Conservation (phyloP, 768 basidiomycete genomes). For the Dentipellis fragilis region DNA sequence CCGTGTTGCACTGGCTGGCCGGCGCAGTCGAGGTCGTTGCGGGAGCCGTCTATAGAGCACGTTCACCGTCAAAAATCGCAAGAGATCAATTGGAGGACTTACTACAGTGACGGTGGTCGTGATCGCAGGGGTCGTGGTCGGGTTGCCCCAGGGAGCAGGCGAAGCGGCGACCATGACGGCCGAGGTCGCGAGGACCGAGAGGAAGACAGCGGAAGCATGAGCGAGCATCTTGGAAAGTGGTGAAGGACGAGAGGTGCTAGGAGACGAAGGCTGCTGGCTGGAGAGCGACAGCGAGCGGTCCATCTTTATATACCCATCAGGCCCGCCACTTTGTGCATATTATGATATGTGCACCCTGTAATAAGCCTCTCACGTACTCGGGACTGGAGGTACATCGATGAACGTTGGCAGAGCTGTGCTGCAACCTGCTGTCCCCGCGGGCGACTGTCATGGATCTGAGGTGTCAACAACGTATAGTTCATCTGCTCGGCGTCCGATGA, state of each 20-base stretch:
- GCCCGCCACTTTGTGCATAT: too few relatives aligned
- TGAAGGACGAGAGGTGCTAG: not conserved
- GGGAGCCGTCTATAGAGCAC: not conserved
- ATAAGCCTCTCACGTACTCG: too few relatives aligned
- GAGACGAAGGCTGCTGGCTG: too few relatives aligned
- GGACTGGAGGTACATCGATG: too few relatives aligned
- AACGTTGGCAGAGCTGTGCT: too few relatives aligned
- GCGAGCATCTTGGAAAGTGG: not conserved
- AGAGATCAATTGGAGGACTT: not conserved
- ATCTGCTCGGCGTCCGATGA: too few relatives aligned
- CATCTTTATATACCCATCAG: too few relatives aligned
- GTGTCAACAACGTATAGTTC: too few relatives aligned
- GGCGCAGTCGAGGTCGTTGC: conserved; percentile 4
- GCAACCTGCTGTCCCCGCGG: too few relatives aligned
- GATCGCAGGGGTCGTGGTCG: not conserved
- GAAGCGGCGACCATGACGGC: conserved; percentile 15
- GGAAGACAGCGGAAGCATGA: not conserved
- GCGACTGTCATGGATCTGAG: too few relatives aligned
- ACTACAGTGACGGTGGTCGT: conserved; percentile 6
- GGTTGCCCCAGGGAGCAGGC: conserved; percentile 3
- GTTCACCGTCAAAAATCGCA: not conserved
- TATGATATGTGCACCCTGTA: too few relatives aligned
- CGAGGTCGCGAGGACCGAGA: conserved; percentile 9
- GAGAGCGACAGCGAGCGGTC: too few relatives aligned
- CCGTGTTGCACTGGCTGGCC: conserved; percentile 12